Conservation (phyloP, 768 basidiomycete genomes). For the Neoboletus magnificus region DNA sequence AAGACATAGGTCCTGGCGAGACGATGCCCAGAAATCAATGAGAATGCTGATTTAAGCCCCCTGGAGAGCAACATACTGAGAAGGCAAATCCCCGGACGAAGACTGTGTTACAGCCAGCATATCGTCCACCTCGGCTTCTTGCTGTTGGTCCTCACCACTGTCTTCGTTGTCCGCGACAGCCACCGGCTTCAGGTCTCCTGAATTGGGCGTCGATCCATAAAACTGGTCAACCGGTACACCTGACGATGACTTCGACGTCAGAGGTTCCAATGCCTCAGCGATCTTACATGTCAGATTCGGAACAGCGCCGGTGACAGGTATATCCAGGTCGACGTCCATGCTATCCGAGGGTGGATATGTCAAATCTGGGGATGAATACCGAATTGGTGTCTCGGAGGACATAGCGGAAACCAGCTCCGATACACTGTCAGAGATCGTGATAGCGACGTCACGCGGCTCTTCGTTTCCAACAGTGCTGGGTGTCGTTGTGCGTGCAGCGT, state of each 20-base stretch:
- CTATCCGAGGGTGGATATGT: conserved; percentile 17
- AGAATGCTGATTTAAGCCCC: background rate
- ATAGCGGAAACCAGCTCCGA: conserved; percentile 6
- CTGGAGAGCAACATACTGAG: conserved; percentile 19
- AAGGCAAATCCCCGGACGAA: conserved; percentile 9
- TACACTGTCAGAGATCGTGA: conserved; percentile 5
- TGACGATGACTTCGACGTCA: conserved; percentile 6
- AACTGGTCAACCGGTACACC: conserved; percentile 21
- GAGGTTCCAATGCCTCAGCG: background rate
- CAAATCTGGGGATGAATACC: conserved; percentile 17
- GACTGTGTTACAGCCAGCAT: conserved; percentile 27
- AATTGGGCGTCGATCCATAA: conserved; percentile 14
- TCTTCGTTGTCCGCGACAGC: conserved; percentile 24
- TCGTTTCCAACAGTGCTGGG: conserved; percentile 16
- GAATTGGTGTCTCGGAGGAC: conserved; percentile 8
- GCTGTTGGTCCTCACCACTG: conserved; percentile 26
- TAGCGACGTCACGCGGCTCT: conserved; percentile 11
- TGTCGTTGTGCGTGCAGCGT: conserved; percentile 20
- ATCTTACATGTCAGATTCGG: background rate
- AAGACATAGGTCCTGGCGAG: conserved; percentile 69
- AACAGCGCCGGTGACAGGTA: background rate
- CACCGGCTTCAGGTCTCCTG: background rate
- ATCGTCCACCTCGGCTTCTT: conserved; percentile 31
- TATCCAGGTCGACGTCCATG: conserved; percentile 28
- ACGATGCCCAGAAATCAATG: background rate